A percentile compares a stretch with the other conserved stretches of the same genome.
Conservation (phyloP, 2,329 filamentous ascomycete species). For the Ascomycota sp. region DNA sequence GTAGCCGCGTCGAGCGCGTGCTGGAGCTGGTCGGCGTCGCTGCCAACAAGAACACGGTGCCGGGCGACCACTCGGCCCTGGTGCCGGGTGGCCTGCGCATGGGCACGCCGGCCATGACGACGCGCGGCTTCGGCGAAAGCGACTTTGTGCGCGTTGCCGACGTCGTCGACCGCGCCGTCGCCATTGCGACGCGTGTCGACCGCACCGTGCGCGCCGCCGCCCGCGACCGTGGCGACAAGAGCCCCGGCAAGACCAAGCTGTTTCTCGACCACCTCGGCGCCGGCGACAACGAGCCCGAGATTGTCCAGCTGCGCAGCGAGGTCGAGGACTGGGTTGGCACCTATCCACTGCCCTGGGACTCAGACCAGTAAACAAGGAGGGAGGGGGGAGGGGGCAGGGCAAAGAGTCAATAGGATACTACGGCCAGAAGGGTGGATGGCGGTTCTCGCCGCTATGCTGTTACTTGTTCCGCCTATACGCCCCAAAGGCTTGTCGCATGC, state of each 20-base stretch:
- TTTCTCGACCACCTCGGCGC: conserved; percentile 49
- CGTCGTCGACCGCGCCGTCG: conserved; percentile 67
- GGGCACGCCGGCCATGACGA: conserved; percentile 95
- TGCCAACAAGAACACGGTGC: conserved; percentile 98
- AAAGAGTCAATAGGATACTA: too few species aligned
- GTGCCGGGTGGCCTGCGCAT: conserved; percentile 85
- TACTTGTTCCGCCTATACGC: too few species aligned
- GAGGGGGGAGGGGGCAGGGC: too few species aligned
- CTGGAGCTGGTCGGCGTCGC: conserved; percentile 86
- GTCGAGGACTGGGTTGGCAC: conserved; percentile 64
- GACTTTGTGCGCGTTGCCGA: conserved; percentile 78
- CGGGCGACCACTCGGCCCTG: conserved; percentile 82
- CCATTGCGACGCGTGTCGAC: conserved; percentile 57
- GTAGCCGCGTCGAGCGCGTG: conserved; percentile 72
- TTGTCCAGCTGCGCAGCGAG: conserved; percentile 51
- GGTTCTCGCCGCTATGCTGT: too few species aligned
- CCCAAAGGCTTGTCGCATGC: too few species aligned
- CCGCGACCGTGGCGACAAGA: conserved; percentile 46
- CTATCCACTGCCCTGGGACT: conserved; percentile 49
- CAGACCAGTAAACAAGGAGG: conserved; percentile 7
- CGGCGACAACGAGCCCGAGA: conserved; percentile 47
- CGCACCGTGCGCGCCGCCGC: conserved; percentile 50
- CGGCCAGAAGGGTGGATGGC: too few species aligned
- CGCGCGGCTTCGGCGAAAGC: conserved; percentile 69
- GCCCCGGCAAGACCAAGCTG: conserved; percentile 39